Base-by-base conservation (phyloP, 2,329 filamentous ascomycete genomes). In the Paracoccidioides lutzii region DNA sequence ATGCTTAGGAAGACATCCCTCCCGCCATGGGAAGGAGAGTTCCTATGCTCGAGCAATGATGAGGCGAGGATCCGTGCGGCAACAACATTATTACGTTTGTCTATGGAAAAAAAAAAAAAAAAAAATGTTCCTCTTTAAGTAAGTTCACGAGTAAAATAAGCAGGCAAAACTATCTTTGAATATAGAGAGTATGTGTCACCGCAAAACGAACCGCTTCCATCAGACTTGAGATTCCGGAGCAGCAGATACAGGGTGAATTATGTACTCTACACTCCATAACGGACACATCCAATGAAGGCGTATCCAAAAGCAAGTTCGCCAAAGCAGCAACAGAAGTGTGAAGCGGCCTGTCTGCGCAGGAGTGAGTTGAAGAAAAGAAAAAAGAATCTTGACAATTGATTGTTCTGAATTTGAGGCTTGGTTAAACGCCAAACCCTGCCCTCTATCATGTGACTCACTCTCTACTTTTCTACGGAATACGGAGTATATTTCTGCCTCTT, bases 151-250 rank as follows among this genome's bases (percentile, higher is more conserved):
- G 22, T 22, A 22, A 22, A 22, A 22, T 22, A 28, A 40, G 32
- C 7, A 15, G 7, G 14, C 12, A 35, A 28, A 42, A 32, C 33
- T 8, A 42, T 15, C 8, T 15, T 52, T 3, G 10, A 48, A 42
- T 10, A 14, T 8, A 30, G 15, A 38, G 49, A 63, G 61, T 67
- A 71, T 88, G 83, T 88, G 80, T 82, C 83, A 80, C 83, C 82
- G 67, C 82, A 83, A 84, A 87, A 77, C 85, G 85, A 89, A 85
- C 85, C 78, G 83, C 85, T 75, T 83, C 83, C 82, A 81, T 88
- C 85, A 88, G 77, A 77, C 75, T 22, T 22, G 72, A 67, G 59
- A 73, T 73, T 89, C 85, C 79, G 87, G 83, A 83, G 85, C 83
- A 87, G 85, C 84, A 89, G 85, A 89, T 89, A 89, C 85, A 84